Evolutionary conservation across 2,329 filamentous ascomycete genomes (phyloP).

Genomic region (Alternaria solani): DNA sequence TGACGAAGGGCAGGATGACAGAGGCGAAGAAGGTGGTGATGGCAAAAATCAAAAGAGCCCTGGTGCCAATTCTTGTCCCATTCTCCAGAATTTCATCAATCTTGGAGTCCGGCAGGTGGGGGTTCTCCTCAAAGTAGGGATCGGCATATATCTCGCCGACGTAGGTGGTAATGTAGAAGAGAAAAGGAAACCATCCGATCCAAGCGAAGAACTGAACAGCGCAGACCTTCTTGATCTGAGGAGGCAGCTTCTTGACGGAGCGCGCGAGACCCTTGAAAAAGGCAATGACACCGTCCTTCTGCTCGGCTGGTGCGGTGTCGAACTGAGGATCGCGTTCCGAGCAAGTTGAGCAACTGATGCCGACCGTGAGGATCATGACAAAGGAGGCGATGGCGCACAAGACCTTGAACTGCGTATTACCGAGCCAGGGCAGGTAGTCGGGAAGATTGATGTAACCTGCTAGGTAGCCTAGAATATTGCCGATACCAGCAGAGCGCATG

Average conservation of each 20-base stretch:
- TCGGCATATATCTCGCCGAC: conserved; percentile 93
- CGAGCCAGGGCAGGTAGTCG: conserved; percentile 77
- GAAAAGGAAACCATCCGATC: conserved; percentile 94
- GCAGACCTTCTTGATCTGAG: conserved; percentile 83
- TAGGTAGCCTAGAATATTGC: conserved; percentile 89
- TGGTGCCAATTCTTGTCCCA: conserved; percentile 85
- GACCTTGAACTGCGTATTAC: conserved; percentile 90
- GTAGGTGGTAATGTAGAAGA: conserved; percentile 95
- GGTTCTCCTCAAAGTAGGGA: conserved; percentile 78
- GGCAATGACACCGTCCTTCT: conserved; percentile 70
- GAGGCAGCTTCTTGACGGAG: conserved; percentile 79
- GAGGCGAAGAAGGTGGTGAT: conserved; percentile 84
- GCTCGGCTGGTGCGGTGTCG: conserved; percentile 65
- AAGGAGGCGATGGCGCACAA: conserved; percentile 86
- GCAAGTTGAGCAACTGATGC: conserved; percentile 73
- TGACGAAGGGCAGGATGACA: conserved; percentile 83
- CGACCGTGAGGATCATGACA: conserved; percentile 72
- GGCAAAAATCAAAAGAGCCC: conserved; percentile 88
- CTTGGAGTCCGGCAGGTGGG: conserved; percentile 77
- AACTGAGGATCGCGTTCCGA: conserved; percentile 81
- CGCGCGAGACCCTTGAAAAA: conserved; percentile 83
- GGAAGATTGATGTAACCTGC: conserved; percentile 86
- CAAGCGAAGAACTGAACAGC: conserved; percentile 72
- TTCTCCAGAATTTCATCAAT: conserved; percentile 83
- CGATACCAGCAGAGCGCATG: conserved; percentile 82